Conservation (phyloP, 306 rosid species). For the Cicer yamashitae region DNA sequence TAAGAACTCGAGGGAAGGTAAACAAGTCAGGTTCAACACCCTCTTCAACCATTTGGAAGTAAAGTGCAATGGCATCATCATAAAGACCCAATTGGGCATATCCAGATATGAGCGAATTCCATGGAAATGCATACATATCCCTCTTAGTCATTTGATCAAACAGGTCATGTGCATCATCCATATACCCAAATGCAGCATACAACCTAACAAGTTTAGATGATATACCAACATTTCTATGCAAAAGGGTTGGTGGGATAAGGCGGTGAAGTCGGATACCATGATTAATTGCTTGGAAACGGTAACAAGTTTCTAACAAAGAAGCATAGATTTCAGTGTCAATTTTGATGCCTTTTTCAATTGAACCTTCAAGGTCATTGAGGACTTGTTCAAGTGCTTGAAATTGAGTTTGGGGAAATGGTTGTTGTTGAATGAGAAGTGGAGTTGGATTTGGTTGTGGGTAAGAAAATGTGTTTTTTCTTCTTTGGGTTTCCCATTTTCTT, state of each 20-base stretch:
- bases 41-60: constrained; percentile 92
- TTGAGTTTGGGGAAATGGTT: constrained; percentile 64
- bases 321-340: constrained; percentile 68
- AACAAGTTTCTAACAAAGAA: constrained; percentile 82
- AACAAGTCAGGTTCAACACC: constrained; percentile 72
- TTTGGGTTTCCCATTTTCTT: constrained; percentile 45
- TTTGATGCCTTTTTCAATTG: constrained; percentile 60
- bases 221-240: constrained; percentile 68
- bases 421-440: constrained; percentile 65
- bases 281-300: constrained; percentile 55
- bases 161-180: constrained; percentile 57
- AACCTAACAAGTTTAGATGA: constrained; percentile 71
- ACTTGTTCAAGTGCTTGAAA: constrained; percentile 75
- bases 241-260: constrained; percentile 58
- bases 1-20: constrained; percentile 81
- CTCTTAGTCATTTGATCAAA: constrained; percentile 79
- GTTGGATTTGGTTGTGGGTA: constrained; percentile 69
- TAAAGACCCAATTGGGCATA: constrained; percentile 65
- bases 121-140: constrained; percentile 62
- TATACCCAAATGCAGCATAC: constrained; percentile 63
- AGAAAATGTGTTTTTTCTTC: constrained; percentile 45
- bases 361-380: constrained; percentile 64
- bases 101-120: constrained; percentile 91
- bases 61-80: constrained; percentile 87
- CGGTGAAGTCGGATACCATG: constrained; percentile 70